Evolutionary conservation across 768 basidiomycete species (phyloP).

Genomic region (Phlebiopsis flavidoalba): DNA sequence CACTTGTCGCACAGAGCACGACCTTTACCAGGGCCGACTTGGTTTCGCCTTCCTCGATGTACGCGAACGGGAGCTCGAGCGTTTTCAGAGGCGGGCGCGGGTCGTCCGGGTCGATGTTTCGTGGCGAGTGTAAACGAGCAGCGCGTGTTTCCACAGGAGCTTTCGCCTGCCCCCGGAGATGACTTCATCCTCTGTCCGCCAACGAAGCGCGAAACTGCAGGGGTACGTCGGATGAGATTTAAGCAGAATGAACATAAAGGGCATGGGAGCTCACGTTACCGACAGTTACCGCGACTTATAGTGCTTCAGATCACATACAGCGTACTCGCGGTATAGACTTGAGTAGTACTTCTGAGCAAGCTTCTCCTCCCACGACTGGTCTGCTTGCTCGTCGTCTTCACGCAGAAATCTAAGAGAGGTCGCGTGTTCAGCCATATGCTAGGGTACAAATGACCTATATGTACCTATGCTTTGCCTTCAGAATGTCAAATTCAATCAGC

Average conservation of each 20-base stretch:
- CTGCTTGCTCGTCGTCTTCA: conserved; percentile 40
- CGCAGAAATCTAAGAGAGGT: conserved; percentile 63
- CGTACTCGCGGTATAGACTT: conserved; percentile 87
- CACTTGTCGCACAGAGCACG: conserved; percentile 73
- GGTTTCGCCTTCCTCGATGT: conserved; percentile 68
- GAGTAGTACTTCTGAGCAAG: conserved; percentile 87
- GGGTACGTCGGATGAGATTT: neutral
- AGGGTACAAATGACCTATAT: conserved; percentile 7
- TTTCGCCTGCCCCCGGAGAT: conserved; percentile 79
- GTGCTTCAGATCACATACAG: conserved; percentile 90
- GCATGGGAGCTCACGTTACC: conserved; percentile 57
- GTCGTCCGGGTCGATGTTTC: conserved; percentile 16
- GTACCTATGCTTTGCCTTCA: conserved; percentile 69
- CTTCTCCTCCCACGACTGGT: conserved; percentile 72
- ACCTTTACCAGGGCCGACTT: conserved; percentile 90
- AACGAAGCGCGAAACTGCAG: conserved; percentile 80
- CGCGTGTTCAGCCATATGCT: neutral
- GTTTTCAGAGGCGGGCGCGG: conserved; percentile 46
- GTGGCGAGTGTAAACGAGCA: conserved; percentile 54
- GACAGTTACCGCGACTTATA: too few relatives aligned
- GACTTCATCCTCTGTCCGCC: conserved; percentile 92
- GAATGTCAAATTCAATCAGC: conserved; percentile 65
- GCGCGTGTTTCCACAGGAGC: conserved; percentile 85
- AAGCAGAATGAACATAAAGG: neutral
- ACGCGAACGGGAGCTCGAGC: conserved; percentile 87